Conservation (phyloP, 768 basidiomycete species). For the Polyporus arcularius region DNA sequence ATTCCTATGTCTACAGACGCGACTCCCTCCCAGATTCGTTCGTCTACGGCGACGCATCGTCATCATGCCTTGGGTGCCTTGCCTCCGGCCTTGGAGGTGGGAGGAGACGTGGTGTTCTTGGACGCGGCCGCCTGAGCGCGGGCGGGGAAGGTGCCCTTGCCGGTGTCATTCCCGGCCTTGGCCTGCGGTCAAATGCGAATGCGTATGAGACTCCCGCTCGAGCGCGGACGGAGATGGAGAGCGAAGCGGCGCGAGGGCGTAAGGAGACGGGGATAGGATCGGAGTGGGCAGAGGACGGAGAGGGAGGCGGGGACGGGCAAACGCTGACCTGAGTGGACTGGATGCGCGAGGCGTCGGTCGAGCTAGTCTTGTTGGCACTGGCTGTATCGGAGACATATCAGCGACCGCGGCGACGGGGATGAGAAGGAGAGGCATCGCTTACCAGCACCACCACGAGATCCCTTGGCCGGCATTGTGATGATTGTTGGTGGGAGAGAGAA, state of each 20-base stretch:
- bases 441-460: constrained; percentile 20
- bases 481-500: not conserved
- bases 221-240: not conserved
- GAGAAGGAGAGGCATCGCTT: not conserved
- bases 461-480: constrained; percentile 25
- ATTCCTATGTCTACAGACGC: not conserved
- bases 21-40: not conserved
- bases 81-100: constrained; percentile 16
- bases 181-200: constrained; percentile 20
- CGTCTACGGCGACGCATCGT: no score
- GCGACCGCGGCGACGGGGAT: not conserved
- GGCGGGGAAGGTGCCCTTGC: constrained; percentile 30
- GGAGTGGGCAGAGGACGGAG: not conserved
- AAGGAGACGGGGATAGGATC: not conserved
- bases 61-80: constrained; percentile 18
- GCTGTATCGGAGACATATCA: not conserved
- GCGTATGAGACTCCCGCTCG: constrained; percentile 1
- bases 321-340: constrained; percentile 29
- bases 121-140: constrained; percentile 27
- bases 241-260: not conserved
- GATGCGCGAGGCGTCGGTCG: constrained; percentile 27
- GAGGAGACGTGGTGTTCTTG: constrained; percentile 20
- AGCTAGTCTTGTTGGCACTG: constrained; percentile 22
- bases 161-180: constrained; percentile 29
- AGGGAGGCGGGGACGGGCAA: not conserved